Percentiles rank a stretch among this genome's conserved stretches.
These are phyloP conservation scores for Thermothielavioides terrestris DNA, from an alignment of 495 filamentous ascomycete species.

Conservation along the genomic window DNA sequence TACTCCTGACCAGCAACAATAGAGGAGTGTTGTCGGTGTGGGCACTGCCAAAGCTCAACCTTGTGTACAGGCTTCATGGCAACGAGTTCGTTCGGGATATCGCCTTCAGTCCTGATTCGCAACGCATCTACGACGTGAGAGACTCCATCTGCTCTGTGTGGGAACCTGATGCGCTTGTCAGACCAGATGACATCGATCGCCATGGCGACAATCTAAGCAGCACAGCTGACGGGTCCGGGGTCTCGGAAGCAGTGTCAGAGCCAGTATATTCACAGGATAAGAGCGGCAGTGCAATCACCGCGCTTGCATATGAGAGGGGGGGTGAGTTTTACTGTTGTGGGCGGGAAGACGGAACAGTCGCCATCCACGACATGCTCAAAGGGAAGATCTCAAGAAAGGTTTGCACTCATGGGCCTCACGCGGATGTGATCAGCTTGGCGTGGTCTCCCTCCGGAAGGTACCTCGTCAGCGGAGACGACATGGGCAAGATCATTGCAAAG, in stretches of 20 bases:
- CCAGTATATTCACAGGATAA: background rate
- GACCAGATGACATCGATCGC: background rate
- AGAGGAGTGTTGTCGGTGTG: background rate
- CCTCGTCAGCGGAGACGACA: background rate
- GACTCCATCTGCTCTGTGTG: background rate
- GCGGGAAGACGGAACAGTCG: background rate
- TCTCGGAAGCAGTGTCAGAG: background rate
- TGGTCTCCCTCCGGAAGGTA: background rate
- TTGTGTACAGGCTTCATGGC: background rate
- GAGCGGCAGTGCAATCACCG: background rate
- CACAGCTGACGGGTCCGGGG: background rate
- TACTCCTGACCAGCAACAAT: background rate
- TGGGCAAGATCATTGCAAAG: background rate
- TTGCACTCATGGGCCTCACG: background rate
- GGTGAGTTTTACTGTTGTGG: constrained; percentile 1
- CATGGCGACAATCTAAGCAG: background rate
- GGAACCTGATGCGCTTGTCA: background rate
- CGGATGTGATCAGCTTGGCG: background rate
- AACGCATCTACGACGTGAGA: background rate
- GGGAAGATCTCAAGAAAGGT: background rate
- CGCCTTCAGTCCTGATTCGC: background rate
- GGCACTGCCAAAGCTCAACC: background rate
- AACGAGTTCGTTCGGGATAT: background rate
- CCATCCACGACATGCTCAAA: background rate
- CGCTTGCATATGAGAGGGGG: background rate